These are phyloP conservation scores for Thozetella sp. DNA, from an alignment of 495 filamentous ascomycete species.

Conservation along the genomic window DNA sequence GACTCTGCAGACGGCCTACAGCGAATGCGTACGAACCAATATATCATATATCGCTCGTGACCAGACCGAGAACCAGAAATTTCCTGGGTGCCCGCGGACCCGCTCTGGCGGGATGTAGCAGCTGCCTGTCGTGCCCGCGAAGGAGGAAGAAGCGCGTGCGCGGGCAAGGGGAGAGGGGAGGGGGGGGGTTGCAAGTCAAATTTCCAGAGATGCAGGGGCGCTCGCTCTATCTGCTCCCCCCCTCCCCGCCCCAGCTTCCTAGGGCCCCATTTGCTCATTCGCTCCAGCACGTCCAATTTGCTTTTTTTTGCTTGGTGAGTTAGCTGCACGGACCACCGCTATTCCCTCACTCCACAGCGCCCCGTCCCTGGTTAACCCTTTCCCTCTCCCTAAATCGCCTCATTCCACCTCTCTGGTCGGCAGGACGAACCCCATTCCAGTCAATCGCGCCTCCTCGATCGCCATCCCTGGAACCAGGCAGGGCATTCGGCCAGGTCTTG, in stretches of 20 bases:
- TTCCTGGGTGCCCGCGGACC: too few species aligned
- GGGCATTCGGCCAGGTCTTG: not conserved
- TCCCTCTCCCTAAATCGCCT: conserved; percentile 18
- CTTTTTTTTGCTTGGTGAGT: not conserved
- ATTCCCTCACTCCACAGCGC: conserved; percentile 6
- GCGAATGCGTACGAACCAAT: too few species aligned
- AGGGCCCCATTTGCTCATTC: not conserved
- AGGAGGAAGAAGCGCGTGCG: too few species aligned
- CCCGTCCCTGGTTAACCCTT: conserved; percentile 1
- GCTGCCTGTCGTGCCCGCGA: too few species aligned
- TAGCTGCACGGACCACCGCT: not conserved
- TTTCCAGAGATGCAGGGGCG: not conserved
- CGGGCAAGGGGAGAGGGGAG: not conserved
- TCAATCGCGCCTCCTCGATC: conserved; percentile 13
- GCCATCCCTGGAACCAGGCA: conserved; percentile 6
- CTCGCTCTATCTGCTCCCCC: not conserved
- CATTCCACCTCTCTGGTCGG: conserved; percentile 16
- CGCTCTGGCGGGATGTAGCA: too few species aligned
- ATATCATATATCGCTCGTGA: too few species aligned
- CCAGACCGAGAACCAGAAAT: too few species aligned
- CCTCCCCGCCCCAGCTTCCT: too few species aligned
- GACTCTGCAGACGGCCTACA: too few species aligned
- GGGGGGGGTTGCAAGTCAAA: not conserved
- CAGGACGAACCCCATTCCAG: conserved; percentile 19
- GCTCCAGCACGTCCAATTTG: conserved; percentile 1